A percentile compares a stretch with the other conserved stretches of the same genome.
Conservation (phyloP, 257 asterid genomes). For the Gardenia jasminoides region DNA sequence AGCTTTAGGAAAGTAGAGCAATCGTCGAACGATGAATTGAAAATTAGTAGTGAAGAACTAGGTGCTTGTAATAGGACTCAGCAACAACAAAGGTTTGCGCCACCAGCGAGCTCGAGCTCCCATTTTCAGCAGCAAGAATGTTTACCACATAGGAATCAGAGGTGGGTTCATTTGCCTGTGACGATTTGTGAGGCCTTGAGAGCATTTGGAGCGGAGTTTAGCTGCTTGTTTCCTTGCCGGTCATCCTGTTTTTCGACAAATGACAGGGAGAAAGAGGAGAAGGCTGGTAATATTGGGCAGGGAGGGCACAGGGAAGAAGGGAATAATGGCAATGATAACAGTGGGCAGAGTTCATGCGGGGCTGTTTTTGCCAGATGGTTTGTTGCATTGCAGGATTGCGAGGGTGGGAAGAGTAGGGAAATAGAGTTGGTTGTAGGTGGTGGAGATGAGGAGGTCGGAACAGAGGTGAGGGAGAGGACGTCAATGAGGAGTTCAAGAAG, state of each 20-base stretch:
- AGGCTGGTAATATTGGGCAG: constrained; percentile 17
- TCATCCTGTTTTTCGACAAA: constrained; percentile 57
- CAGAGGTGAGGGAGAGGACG: constrained; percentile 16
- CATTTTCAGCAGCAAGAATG: constrained; percentile 57
- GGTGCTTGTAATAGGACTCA: constrained; percentile 9
- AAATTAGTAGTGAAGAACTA: constrained; percentile 16
- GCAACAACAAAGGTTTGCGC: constrained; percentile 21
- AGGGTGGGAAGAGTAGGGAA: constrained; percentile 63
- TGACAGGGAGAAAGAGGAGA: constrained; percentile 41
- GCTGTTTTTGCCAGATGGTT: constrained; percentile 77
- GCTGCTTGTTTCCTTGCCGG: constrained; percentile 79
- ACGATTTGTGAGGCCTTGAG: constrained; percentile 84
- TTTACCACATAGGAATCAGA: constrained; percentile 63
- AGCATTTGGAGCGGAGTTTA: constrained; percentile 66
- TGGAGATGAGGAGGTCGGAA: constrained; percentile 43
- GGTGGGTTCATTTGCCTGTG: constrained; percentile 87
- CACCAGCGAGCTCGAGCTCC: constrained; percentile 28
- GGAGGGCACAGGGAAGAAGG: constrained; percentile 20
- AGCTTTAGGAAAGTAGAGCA: constrained; percentile 59
- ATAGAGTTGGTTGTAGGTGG: constrained; percentile 87
- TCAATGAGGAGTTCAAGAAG: constrained; percentile 60
- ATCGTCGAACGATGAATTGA: constrained; percentile 16
- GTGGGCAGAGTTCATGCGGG: constrained; percentile 54
- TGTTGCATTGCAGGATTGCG: constrained; percentile 70
- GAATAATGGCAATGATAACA: background rate